These are phyloP conservation scores for Trametes versicolor DNA, from an alignment of 1,284 basidiomycete genomes.

Conservation along the genomic window DNA sequence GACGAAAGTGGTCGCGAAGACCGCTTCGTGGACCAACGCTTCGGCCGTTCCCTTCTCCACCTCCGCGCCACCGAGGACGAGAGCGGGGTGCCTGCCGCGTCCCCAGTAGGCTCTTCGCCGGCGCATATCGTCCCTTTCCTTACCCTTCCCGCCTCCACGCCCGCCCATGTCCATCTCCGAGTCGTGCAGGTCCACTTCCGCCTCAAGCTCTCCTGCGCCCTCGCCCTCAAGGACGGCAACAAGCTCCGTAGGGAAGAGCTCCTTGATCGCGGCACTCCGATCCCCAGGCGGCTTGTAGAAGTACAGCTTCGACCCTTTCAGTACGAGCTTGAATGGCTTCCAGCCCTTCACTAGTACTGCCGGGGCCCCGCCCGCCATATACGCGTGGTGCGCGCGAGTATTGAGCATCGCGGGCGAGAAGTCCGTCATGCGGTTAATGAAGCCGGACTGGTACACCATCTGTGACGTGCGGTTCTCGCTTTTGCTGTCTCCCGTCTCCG, in stretches of 20 bases:
- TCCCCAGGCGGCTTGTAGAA: slow-evolving; percentile 86
- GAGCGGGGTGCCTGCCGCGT: slow-evolving; percentile 74
- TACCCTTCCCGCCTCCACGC: slow-evolving; percentile 42
- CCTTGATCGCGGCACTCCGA: slow-evolving; percentile 66
- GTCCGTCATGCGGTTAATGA: slow-evolving; percentile 76
- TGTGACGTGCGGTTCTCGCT: slow-evolving; percentile 72
- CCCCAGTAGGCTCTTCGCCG: slow-evolving; percentile 84
- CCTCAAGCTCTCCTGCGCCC: slow-evolving; percentile 41
- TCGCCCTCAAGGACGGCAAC: slow-evolving; percentile 63
- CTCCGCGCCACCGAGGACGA: slow-evolving; percentile 54
- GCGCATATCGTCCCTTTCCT: slow-evolving; percentile 51
- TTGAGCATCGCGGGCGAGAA: slow-evolving; percentile 50
- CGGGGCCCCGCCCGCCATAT: slow-evolving; percentile 36
- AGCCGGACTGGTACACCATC: slow-evolving; percentile 76
- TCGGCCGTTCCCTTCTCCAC: slow-evolving; percentile 76
- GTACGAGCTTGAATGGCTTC: slow-evolving; percentile 84
- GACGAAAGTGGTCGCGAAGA: slow-evolving; percentile 77
- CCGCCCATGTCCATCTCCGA: slow-evolving; percentile 45
- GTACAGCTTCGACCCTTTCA: slow-evolving; percentile 84
- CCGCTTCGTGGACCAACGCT: slow-evolving; percentile 80
- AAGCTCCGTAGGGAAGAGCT: slow-evolving; percentile 74
- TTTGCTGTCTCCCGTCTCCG: slow-evolving; percentile 38
- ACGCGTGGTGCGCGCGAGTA: slow-evolving; percentile 45
- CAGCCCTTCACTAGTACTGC: slow-evolving; percentile 67
- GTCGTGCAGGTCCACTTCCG: slow-evolving; percentile 44